Base-by-base conservation (phyloP, 1,139 yeast species). In the Kodamaea derodonti region DNA sequence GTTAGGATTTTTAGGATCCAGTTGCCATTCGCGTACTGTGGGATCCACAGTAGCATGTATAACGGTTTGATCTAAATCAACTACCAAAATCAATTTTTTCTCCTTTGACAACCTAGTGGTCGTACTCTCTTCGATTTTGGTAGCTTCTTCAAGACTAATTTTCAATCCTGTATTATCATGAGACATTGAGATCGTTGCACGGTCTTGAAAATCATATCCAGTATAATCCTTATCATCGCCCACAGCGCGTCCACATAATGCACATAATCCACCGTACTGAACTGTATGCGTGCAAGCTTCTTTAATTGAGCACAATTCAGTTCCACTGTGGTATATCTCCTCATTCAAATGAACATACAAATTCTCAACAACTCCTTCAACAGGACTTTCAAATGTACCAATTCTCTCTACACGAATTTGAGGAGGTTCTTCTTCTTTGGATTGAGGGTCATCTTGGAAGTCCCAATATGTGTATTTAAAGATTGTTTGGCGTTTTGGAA, bases 11-110 rank as follows among this genome's bases (percentile, higher is more conserved):
- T 69, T 56, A 2, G 90, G 83, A 50, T 92, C 97, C 40, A 72
- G 71, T 69, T 86, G 90, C 98, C 98, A 92, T 54, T 87, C 95
- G 1, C 95, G 95, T 25, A 92, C 95, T 0, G 97, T 88, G 1
- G 97, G 97, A 55, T 92, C 98, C 16, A 90, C 97, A 3, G 97
- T 92, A 26, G 97, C 96, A 54, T 92, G 99, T 26, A 92, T 92
- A 6, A 92, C 95, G 0, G 98, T 94, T 59, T 94, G 98, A 62
- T 92, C 99, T 43, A 92, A 69, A 65, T 92, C 99, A 10, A 92
- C 99, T 32, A 92, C 98, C 39, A 92, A 68, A 28, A 92, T 88
- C 45, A 92, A 69, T 52, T 85, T 87, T 41, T 72, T 65, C 38
- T 80, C 85, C 20, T 69, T 58, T 4, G 80, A 59, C 34, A 94